A percentile compares a stretch with the other conserved stretches of the same genome.
Evolutionary conservation across 2,329 filamentous ascomycete species (phyloP).

Genomic region (Claviceps quebecensis): DNA sequence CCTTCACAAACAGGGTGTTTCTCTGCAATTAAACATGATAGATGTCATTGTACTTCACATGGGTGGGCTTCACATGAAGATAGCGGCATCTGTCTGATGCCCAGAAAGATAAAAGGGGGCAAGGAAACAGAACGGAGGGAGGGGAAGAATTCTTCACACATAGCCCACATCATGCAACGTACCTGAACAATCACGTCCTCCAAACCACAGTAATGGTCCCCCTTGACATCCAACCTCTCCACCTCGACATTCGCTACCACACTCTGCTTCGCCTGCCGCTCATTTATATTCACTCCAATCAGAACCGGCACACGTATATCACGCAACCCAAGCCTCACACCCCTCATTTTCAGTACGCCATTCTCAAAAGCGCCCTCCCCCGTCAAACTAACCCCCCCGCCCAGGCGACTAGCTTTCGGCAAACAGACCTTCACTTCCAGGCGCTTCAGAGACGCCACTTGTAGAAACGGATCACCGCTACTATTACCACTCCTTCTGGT

Average conservation of each 20-base stretch:
- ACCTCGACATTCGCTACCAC: constrained; percentile 50
- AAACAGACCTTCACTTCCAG: constrained; percentile 41
- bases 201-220: constrained; percentile 39
- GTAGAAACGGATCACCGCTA: constrained; percentile 16
- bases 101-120: neutral
- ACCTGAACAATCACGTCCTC: constrained; percentile 51
- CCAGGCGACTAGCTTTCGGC: constrained; percentile 56
- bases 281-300: constrained; percentile 60
- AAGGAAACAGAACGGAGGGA: neutral
- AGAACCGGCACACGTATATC: constrained; percentile 50
- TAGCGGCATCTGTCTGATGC: neutral
- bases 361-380: constrained; percentile 26
- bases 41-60: neutral
- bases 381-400: constrained; percentile 42
- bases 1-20: neutral
- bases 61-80: neutral
- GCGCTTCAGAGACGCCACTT: constrained; percentile 23
- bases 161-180: constrained; percentile 10
- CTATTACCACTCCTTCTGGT: neutral
- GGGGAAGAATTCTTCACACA: no score
- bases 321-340: constrained; percentile 32
- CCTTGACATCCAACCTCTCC: constrained; percentile 32
- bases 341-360: constrained; percentile 13
- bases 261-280: constrained; percentile 52
- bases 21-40: neutral